Evolutionary conservation across 257 asterid species (phyloP).

Genomic region (Avicennia marina): DNA sequence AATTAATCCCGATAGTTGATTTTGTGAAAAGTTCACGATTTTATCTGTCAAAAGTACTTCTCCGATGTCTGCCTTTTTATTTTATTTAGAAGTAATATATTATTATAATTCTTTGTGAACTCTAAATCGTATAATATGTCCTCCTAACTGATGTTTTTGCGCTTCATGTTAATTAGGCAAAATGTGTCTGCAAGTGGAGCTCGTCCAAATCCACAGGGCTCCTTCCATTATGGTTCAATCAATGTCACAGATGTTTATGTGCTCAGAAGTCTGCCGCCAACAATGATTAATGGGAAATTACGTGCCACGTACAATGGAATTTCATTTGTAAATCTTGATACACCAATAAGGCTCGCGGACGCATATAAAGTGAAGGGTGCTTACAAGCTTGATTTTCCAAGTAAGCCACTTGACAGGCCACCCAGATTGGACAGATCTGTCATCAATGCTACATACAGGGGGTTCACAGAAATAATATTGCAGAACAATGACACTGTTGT

Average conservation of each 20-base stretch:
- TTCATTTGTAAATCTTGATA: constrained; percentile 66
- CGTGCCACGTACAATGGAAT: constrained; percentile 76
- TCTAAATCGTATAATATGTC: too few species aligned
- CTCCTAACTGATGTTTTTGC: background rate
- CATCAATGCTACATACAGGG: constrained; percentile 85
- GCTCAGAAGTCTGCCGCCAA: constrained; percentile 52
- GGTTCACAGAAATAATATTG: constrained; percentile 73
- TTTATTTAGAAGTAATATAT: too few species aligned
- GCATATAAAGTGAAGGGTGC: constrained; percentile 57
- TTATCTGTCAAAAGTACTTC: too few species aligned
- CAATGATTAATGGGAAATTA: constrained; percentile 55
- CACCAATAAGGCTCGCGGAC: constrained; percentile 87
- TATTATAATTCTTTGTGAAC: too few species aligned
- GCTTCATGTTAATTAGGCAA: constrained; percentile 46
- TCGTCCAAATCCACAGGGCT: constrained; percentile 98
- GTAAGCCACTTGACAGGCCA: constrained; percentile 46
- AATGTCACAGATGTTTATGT: constrained; percentile 68
- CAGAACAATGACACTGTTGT: constrained; percentile 77
- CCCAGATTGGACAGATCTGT: constrained; percentile 57
- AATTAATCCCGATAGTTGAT: too few species aligned
- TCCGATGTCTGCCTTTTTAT: too few species aligned
- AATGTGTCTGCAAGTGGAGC: constrained; percentile 89
- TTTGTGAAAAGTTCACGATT: too few species aligned
- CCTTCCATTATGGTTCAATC: constrained; percentile 82
- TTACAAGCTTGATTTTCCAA: constrained; percentile 92